Conservation (phyloP, 78 protist species). For the Salpingoeca rosetta region DNA sequence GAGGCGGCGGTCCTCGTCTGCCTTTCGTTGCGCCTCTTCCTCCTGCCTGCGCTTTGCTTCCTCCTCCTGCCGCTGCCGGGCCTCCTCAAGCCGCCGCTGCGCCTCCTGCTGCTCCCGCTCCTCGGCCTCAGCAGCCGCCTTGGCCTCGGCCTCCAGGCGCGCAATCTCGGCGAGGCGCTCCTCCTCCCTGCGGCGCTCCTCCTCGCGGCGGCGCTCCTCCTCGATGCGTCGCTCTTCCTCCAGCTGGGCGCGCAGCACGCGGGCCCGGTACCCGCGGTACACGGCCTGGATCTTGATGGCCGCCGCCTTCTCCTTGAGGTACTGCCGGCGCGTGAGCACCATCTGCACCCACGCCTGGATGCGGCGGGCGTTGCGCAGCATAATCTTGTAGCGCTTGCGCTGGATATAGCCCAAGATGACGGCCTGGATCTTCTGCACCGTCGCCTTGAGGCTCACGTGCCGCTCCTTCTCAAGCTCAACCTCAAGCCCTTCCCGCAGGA, state of each 20-base stretch:
- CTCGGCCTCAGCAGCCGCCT: not conserved
- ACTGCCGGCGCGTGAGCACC: not conserved
- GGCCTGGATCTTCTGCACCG: not conserved
- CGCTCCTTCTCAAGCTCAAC: not conserved
- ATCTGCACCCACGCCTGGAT: not conserved
- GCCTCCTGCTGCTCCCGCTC: not conserved
- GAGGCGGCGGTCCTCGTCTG: not conserved
- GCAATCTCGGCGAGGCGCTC: not conserved
- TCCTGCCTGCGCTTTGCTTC: not conserved
- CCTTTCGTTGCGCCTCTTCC: not conserved
- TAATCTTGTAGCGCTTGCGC: not conserved
- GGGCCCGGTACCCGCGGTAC: constrained; percentile 3
- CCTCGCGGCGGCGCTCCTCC: constrained; percentile 12
- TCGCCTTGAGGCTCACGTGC: not conserved
- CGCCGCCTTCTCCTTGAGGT: not conserved
- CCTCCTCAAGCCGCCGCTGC: not conserved
- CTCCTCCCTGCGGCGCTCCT: not conserved
- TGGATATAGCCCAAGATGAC: not conserved
- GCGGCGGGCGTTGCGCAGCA: not conserved
- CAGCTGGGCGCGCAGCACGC: not conserved
- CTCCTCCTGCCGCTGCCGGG: not conserved
- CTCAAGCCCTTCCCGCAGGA: constrained; percentile 9
- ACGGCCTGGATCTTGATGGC: not conserved
- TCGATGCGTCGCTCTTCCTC: not conserved
- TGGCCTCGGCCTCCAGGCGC: not conserved